Conservation (phyloP, 2,329 filamentous ascomycete genomes). For the Fusarium sororula region DNA sequence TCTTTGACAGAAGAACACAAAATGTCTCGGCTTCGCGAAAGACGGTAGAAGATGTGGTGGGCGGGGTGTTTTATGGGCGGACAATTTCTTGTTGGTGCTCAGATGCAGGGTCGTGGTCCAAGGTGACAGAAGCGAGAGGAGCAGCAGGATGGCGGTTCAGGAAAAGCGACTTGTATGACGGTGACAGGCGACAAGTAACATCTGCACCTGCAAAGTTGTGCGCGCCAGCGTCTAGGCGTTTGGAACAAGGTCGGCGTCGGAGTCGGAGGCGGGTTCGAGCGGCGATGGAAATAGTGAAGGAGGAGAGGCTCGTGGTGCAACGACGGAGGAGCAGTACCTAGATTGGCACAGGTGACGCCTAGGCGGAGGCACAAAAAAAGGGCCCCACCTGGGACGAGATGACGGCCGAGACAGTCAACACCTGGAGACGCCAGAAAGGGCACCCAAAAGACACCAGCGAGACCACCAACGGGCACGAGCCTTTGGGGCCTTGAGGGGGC, state of each 20-base stretch:
- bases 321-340: constrained; percentile 43
- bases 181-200: constrained; percentile 43
- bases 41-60: constrained; percentile 37
- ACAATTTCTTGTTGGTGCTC: constrained; percentile 42
- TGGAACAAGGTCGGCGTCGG: constrained; percentile 35
- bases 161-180: constrained; percentile 43
- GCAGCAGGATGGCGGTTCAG: constrained; percentile 33
- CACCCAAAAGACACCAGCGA: constrained; percentile 33
- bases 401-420: constrained; percentile 45
- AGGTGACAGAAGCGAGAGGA: constrained; percentile 30
- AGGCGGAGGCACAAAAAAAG: constrained; percentile 44
- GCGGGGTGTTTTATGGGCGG: constrained; percentile 42
- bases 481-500: constrained; percentile 38
- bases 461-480: constrained; percentile 43
- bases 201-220: constrained; percentile 41
- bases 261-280: constrained; percentile 31
- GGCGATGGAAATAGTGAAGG: constrained; percentile 42
- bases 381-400: constrained; percentile 47
- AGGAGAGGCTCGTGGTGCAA: constrained; percentile 46
- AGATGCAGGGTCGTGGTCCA: constrained; percentile 37
- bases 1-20: constrained; percentile 9
- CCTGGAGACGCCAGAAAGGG: constrained; percentile 28
- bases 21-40: constrained; percentile 30
- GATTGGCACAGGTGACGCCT: constrained; percentile 47
- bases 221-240: constrained; percentile 43